These are phyloP conservation scores for Pseudogymnoascus sp. DNA, from an alignment of 2,329 filamentous ascomycete genomes.

Conservation along the genomic window DNA sequence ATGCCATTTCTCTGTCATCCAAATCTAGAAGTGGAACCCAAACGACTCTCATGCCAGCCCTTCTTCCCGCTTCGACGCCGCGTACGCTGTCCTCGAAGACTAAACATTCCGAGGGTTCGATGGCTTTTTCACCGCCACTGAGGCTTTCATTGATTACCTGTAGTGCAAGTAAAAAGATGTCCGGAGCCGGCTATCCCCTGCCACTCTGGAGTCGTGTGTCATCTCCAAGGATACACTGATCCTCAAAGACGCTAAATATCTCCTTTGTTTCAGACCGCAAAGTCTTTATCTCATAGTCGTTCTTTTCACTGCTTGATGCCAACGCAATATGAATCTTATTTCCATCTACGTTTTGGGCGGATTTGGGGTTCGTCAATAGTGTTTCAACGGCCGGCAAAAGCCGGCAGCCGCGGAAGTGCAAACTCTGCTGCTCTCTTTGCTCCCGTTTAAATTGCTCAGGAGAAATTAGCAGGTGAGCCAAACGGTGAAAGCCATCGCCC, in stretches of 20 bases:
- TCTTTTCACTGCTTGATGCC: constrained; percentile 55
- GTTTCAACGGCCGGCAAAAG: constrained; percentile 69
- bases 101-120: constrained; percentile 81
- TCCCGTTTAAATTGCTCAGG: constrained; percentile 55
- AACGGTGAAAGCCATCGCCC: constrained; percentile 58
- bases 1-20: not conserved
- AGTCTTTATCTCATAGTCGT: not conserved
- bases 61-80: constrained; percentile 79
- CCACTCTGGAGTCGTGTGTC: constrained; percentile 68
- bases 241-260: constrained; percentile 56
- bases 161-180: constrained; percentile 86
- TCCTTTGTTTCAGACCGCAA: constrained; percentile 24
- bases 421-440: constrained; percentile 54
- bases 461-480: constrained; percentile 77
- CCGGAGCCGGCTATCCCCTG: constrained; percentile 86
- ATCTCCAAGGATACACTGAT: constrained; percentile 76
- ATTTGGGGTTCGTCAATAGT: constrained; percentile 51
- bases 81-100: constrained; percentile 96
- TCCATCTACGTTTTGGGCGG: constrained; percentile 8
- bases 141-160: constrained; percentile 75
- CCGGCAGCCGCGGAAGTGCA: constrained; percentile 63
- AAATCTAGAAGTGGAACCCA: constrained; percentile 69
- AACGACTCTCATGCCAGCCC: constrained; percentile 89
- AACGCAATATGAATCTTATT: constrained; percentile 57
- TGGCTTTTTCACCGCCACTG: constrained; percentile 49